Evolutionary conservation across 768 basidiomycete species (phyloP), one percentile per base, ranked within the genome.

Genomic region (Psilocybe subaeruginosa): DNA sequence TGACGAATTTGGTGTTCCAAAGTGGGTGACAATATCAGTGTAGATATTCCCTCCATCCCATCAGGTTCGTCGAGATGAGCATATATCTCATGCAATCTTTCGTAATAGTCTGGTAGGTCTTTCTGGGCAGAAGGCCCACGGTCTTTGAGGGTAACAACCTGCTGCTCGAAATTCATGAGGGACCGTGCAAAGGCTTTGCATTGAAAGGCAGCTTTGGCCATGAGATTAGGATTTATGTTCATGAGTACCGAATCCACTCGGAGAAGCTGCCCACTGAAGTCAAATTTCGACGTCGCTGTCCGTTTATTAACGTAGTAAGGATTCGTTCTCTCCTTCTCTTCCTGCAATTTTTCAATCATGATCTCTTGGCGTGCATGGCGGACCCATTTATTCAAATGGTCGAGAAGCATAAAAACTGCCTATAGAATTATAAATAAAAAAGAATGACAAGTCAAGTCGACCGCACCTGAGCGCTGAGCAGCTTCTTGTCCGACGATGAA

Each of bases 31-130:
- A 98, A 76, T 58, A 99, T 91, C 66, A 91, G 77, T 5, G 91
- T 87, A 0, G 97, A 97, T 33, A 99, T 84, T 0, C 97, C 97
- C 76, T 98, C 96, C 97, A 99, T 99, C 14, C 97, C 97, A 75
- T 99, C 97, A 0, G 97, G 97, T 73, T 99, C 95, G 72, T 99
- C 95, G 6, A 99, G 80, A 59, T 95, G 86, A 11, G 97, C 90
- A 73, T 99, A 99, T 62, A 99, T 96, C 73, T 97, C 90, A 67
- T 99, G 97, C 6, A 99, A 78, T 16, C 88, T 86, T 68, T 99
- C 97, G 71, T 94, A 98, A 70, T 92, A 85, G 16, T 76, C 76
- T 53, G 92, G 81, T 2, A 93, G 77, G 35, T 90, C 83, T 4
- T 70, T 68, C 62, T 78, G 77, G 7, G 31, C 31, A 30, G 76